Base-by-base conservation (phyloP, 345 rosid genomes). In the Linum usitatissimum region DNA sequence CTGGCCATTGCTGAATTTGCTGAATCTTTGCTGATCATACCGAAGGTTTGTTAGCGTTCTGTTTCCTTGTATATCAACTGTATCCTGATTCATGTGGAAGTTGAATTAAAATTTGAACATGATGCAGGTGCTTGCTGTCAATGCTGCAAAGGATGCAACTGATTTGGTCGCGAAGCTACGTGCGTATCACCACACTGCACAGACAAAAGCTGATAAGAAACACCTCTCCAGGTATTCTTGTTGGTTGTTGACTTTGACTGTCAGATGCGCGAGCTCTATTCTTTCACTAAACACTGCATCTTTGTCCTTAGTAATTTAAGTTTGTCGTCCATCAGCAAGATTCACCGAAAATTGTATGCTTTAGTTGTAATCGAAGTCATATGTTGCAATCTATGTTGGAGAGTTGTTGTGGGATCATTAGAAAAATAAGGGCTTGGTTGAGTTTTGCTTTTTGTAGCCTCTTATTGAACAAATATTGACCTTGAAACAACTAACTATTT, bases 1-100 rank as follows among this genome's bases (percentile, higher is more conserved):
- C 75, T 90, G 73, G 96, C 97, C 13, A 86, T 93, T 62, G 97
- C 97, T 53, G 97, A 93, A 73, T 90, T 93, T 79, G 97, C 97
- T 21, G 97, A 93, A 75, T 77, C 99, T 9, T 71, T 93, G 23
- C 59, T 93, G 60, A 80, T 87, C 62, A 90, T 93, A 61, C 97
- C 97, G 9, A 93, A 93, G 96, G 96, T 89, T 62, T 55, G 14
- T 30, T 9, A 15, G 5, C 9, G 3, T n/a, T 13, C 15, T 6
- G 18, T 14, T 18, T 14, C 12, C 13, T 28, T 9, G 3, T 23
- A 6, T 39, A 57, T 1, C 21, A 18, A 55, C 18, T 30, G 57
- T 57, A 56, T 6, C 14, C 28, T 49, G 28, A 3, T 62, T 20
- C 48, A 18, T 18, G 21, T 23, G 17, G 51, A 1, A 34, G 38